Conservation (phyloP, 2,329 filamentous ascomycete genomes). For the Fusarium xylarioides region DNA sequence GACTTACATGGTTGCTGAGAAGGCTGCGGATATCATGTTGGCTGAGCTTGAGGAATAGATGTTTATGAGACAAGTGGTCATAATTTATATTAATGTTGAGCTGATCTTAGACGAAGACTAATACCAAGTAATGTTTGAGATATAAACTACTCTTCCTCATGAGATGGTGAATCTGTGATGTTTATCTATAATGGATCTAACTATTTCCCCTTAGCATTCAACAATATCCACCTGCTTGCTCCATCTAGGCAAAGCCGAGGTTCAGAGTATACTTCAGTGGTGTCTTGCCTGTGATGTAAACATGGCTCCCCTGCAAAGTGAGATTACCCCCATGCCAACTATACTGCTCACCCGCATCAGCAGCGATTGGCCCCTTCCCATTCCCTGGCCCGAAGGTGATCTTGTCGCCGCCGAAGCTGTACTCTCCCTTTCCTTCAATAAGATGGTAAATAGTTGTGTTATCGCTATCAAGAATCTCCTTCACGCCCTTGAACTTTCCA, state of each 20-base stretch:
- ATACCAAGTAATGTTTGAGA: neutral
- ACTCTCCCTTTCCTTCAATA: constrained; percentile 3
- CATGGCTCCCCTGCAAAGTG: constrained; percentile 1
- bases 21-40: constrained; percentile 47
- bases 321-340: constrained; percentile 14
- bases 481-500: constrained; percentile 10
- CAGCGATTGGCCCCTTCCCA: neutral
- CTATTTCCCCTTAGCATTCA: too few relatives aligned
- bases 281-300: constrained; percentile 9
- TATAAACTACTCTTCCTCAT: neutral
- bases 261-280: constrained; percentile 17
- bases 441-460: constrained; percentile 4
- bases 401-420: neutral
- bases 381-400: constrained; percentile 9
- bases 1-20: constrained; percentile 47
- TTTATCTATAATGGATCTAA: too few relatives aligned
- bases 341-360: constrained; percentile 18
- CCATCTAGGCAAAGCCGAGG: neutral
- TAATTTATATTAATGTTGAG: neutral
- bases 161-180: fast-evolving
- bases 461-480: constrained; percentile 9
- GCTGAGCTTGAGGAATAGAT: constrained; percentile 9
- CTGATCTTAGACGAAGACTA: neutral
- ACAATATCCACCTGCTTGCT: too few relatives aligned
- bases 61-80: neutral